Evolutionary conservation across 73 alveolate genomes (phyloP).

Genomic region (Paramecium sonneborni): DNA sequence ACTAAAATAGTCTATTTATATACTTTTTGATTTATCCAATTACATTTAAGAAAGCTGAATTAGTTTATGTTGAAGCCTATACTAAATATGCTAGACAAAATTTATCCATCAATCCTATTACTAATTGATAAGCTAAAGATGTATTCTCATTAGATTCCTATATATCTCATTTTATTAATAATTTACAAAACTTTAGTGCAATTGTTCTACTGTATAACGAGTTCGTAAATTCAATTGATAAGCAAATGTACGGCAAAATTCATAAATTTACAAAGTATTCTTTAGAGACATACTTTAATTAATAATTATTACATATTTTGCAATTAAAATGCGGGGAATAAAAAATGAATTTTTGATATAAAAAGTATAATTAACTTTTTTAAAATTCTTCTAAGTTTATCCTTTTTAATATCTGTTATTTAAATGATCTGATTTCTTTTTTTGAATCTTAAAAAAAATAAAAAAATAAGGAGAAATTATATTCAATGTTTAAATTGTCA

Average conservation of each 20-base stretch:
- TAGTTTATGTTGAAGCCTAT: conserved; percentile 9
- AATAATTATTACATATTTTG: background rate
- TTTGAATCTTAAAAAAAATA: no score
- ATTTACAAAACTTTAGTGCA: background rate
- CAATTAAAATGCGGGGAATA: background rate
- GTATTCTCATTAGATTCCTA: conserved; percentile 12
- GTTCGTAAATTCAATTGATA: background rate
- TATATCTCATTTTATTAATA: background rate
- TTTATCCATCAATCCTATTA: conserved; percentile 35
- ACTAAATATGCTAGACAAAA: conserved; percentile 1
- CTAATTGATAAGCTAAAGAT: background rate
- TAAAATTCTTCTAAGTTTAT: background rate
- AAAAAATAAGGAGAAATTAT: no score
- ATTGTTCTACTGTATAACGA: background rate
- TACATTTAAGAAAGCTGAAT: conserved; percentile 39
- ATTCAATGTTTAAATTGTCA: background rate
- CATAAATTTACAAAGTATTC: conserved; percentile 31
- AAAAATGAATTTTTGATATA: background rate
- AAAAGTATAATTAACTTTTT: background rate
- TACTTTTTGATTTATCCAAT: conserved; percentile 45
- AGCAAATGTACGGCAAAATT: conserved; percentile 20
- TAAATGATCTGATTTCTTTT: no score
- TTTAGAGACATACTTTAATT: conserved; percentile 8
- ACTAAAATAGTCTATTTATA: background rate
- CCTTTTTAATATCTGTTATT: no score